Evolutionary conservation across 371 early-diverging fungal species (phyloP).

Genomic region (Mucor irregularis): DNA sequence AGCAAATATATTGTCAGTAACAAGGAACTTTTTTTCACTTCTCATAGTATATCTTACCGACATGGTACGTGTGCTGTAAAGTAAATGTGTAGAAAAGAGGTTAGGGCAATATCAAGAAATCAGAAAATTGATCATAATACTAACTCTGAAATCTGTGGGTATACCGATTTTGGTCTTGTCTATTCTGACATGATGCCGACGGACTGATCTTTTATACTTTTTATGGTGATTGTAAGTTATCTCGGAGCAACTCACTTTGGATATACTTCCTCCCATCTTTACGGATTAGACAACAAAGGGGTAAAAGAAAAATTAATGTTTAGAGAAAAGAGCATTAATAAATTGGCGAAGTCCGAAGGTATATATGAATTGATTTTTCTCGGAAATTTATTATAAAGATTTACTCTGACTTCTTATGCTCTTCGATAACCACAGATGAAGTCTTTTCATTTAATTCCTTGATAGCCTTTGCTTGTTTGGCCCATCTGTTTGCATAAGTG

Average conservation of each 20-base stretch:
- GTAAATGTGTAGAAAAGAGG: neutral
- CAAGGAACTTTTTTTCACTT: neutral
- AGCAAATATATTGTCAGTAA: neutral
- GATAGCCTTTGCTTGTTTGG: conserved; percentile 8
- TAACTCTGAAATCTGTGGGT: conserved; percentile 40
- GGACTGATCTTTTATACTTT: conserved; percentile 7
- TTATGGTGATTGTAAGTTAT: conserved; percentile 12
- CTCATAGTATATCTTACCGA: conserved; percentile 24
- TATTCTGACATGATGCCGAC: conserved; percentile 16
- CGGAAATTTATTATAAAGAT: conserved; percentile 10
- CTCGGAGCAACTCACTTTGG: conserved; percentile 30
- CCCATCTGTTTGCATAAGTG: conserved; percentile 19
- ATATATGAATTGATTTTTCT: conserved; percentile 3
- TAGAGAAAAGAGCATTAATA: neutral
- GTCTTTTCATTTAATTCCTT: conserved; percentile 22
- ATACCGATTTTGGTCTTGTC: conserved; percentile 33
- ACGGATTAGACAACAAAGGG: neutral
- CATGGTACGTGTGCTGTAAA: conserved; percentile 38
- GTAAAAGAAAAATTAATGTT: neutral
- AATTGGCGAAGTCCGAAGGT: neutral
- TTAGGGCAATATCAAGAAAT: neutral
- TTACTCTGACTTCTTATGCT: conserved; percentile 4
- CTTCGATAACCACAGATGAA: too few species aligned
- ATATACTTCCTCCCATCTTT: conserved; percentile 31
- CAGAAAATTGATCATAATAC: neutral